Conservation (phyloP, 768 basidiomycete species). For the Russula compacta region DNA sequence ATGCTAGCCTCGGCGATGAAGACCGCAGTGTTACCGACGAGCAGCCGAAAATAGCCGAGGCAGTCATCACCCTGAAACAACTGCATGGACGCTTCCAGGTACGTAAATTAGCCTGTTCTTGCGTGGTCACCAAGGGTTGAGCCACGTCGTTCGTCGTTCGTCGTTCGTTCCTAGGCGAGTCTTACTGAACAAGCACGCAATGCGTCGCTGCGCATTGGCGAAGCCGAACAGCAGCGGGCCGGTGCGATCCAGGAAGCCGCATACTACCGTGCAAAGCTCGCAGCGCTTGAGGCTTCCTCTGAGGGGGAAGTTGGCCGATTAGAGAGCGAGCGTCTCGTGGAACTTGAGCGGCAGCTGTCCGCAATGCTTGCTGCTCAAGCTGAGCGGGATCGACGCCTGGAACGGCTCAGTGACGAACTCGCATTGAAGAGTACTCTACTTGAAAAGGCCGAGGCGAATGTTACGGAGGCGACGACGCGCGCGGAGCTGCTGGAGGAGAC, state of each 20-base stretch:
- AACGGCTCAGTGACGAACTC: slow-evolving; percentile 64
- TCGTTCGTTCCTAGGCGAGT: slow-evolving; percentile 39
- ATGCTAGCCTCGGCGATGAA: slow-evolving; percentile 41
- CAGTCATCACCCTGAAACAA: slow-evolving; percentile 78
- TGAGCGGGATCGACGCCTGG: slow-evolving; percentile 59
- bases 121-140: not conserved
- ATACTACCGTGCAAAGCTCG: slow-evolving; percentile 91
- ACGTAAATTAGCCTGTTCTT: slow-evolving; percentile 21
- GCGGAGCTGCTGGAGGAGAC: slow-evolving; percentile 65
- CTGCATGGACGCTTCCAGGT: slow-evolving; percentile 85
- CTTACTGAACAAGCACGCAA: slow-evolving; percentile 67
- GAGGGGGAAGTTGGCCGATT: slow-evolving; percentile 56
- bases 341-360: slow-evolving; percentile 66
- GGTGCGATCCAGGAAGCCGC: slow-evolving; percentile 90
- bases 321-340: slow-evolving; percentile 67
- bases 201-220: slow-evolving; percentile 67
- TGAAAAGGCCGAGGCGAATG: slow-evolving; percentile 72
- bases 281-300: slow-evolving; percentile 67
- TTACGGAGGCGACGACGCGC: slow-evolving; percentile 62
- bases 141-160: not conserved
- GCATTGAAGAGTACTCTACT: slow-evolving; percentile 67
- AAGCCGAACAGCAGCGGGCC: slow-evolving; percentile 66
- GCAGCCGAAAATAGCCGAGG: slow-evolving; percentile 50
- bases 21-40: slow-evolving; percentile 29
- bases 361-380: slow-evolving; percentile 53